A percentile compares a stretch with the other conserved stretches of the same genome.
These are phyloP conservation scores for Macrocybe sp. DNA, from an alignment of 1,284 basidiomycete species.

Conservation along the genomic window DNA sequence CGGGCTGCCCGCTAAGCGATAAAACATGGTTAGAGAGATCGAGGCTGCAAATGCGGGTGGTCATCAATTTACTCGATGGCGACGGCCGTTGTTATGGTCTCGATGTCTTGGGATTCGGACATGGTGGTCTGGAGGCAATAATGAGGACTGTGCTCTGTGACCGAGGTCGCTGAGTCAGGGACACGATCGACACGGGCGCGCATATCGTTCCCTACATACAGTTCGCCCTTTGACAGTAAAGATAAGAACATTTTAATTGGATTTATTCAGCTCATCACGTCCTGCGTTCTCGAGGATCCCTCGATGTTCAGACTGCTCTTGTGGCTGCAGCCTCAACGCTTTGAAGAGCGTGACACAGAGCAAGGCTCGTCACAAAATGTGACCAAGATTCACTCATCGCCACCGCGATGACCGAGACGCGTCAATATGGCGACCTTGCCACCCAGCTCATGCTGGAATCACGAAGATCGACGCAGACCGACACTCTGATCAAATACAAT, in stretches of 20 bases:
- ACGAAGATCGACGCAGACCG: slow-evolving; percentile 75
- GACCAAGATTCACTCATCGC: background rate
- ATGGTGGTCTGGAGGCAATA: background rate
- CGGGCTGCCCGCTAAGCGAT: slow-evolving; percentile 42
- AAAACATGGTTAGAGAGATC: slow-evolving; percentile 13
- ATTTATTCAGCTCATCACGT: too few species aligned
- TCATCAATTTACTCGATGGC: slow-evolving; percentile 30
- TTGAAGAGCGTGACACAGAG: too few species aligned
- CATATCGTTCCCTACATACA: too few species aligned
- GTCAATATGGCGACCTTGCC: slow-evolving; percentile 79
- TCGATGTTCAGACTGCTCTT: too few species aligned
- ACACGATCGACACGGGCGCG: too few species aligned
- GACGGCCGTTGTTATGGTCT: slow-evolving; percentile 43
- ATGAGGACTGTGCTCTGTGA: too few species aligned
- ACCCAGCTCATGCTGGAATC: slow-evolving; percentile 87
- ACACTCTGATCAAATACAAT: slow-evolving; percentile 90
- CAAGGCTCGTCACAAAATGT: too few species aligned
- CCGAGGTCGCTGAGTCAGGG: too few species aligned
- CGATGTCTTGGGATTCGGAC: slow-evolving; percentile 45
- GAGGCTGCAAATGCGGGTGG: background rate
- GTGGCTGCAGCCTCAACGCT: too few species aligned
- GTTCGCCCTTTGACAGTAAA: too few species aligned
- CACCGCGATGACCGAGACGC: slow-evolving; percentile 34
- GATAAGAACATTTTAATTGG: too few species aligned
- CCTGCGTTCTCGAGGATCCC: too few species aligned